Base-by-base conservation (phyloP, 2,329 filamentous ascomycete species). In the Botrytis byssoidea region DNA sequence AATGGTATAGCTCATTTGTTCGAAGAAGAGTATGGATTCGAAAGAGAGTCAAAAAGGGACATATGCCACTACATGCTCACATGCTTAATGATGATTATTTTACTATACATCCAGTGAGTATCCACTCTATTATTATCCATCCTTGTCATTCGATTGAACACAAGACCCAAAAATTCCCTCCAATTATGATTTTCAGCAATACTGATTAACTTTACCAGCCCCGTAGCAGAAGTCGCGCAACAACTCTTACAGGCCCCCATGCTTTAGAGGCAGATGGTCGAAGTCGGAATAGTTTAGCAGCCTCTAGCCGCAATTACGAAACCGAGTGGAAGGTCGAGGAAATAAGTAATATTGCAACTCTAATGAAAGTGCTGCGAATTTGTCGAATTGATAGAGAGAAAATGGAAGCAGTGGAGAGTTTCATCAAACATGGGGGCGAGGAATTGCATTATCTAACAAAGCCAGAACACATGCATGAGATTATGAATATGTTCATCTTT, bases 1-100 rank as follows among this genome's bases (percentile, higher is more conserved):
- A 90, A 40, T 98, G 95, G 95, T 97, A 94, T 83, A 95, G 95
- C 81, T 97, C 94, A 1, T 99, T 95, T 80, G 96, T 98, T n/a
- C 88, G 96, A 51, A 87, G 96, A 77, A 88, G 96, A 75, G 90
- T 93, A 35, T 99, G 96, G 96, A 89, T 95, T 72, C 87, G 96
- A 61, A 92, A 93, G 81, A 87, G 96, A 48, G 87, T 92, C 70
- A 93, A 92, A 83, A 88, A 89, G 80, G 85, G 83, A 7, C 84
- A 87, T 68, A 66, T 73, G 20, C 63, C 65, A 2, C 76, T 77
- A 68, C 87, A 90, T 76, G 88, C 88, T 1, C 90, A 94, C 78
- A 87, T 91, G 83, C 85, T 95, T 73, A 93, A 89, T 75, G 85
- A 89, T 2, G 92, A 95, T 75, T 97, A 97, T 81, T 97, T 97